Evolutionary conservation across 352 stramenopile species (phyloP).

Genomic region (Phytophthora parvispora): DNA sequence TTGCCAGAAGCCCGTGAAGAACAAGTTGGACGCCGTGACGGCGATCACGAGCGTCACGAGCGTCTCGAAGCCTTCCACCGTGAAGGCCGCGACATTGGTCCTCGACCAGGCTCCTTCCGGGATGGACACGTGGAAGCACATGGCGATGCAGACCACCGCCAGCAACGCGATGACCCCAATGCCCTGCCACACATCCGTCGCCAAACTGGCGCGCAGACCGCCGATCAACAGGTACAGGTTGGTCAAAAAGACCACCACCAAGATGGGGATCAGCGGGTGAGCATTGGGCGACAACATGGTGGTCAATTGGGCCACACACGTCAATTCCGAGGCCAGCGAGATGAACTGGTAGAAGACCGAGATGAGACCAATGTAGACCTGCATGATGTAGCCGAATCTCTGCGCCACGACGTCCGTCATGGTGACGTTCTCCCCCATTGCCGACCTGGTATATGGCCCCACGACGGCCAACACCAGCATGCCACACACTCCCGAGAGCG

Average conservation of each 20-base stretch:
- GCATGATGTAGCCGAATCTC: conserved; percentile 73
- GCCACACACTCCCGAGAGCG: conserved; percentile 66
- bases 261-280: conserved; percentile 66
- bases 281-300: conserved; percentile 57
- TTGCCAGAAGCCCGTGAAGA: conserved; percentile 88
- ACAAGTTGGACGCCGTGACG: conserved; percentile 70
- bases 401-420: conserved; percentile 72
- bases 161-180: conserved; percentile 70
- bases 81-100: conserved; percentile 75
- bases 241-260: conserved; percentile 71
- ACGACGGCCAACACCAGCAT: conserved; percentile 67
- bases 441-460: conserved; percentile 62
- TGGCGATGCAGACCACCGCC: conserved; percentile 69
- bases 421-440: conserved; percentile 78
- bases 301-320: conserved; percentile 65
- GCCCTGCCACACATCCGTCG: conserved; percentile 81
- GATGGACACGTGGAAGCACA: conserved; percentile 65
- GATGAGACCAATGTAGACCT: conserved; percentile 74
- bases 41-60: conserved; percentile 80
- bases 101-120: conserved; percentile 56
- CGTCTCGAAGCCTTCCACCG: conserved; percentile 68
- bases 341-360: conserved; percentile 89
- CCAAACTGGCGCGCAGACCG: conserved; percentile 75
- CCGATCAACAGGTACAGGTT: conserved; percentile 84
- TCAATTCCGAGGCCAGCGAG: conserved; percentile 79